Evolutionary conservation across 2,329 filamentous ascomycete genomes (phyloP).

Genomic region (Dothistroma pini): DNA sequence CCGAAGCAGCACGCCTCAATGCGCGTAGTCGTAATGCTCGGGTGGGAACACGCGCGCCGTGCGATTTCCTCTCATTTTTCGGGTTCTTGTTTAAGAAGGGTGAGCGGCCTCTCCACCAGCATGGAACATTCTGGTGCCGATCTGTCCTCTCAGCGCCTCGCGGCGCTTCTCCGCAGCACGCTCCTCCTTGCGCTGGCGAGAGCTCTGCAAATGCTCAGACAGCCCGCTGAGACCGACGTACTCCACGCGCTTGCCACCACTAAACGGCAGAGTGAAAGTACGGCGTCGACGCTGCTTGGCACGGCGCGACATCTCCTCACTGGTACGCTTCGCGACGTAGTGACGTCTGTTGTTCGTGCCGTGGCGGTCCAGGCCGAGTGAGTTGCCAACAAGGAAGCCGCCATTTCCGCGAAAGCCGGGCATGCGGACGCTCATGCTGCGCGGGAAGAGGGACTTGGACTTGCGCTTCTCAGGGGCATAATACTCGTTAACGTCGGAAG

Average conservation of each 20-base stretch:
- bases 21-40: too few species aligned
- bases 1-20: background rate
- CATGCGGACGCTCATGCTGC: slow-evolving; percentile 33
- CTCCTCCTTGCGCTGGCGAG: slow-evolving; percentile 43
- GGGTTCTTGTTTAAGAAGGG: background rate
- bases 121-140: slow-evolving; percentile 32
- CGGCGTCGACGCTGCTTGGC: slow-evolving; percentile 13
- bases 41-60: too few species aligned
- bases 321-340: slow-evolving; percentile 33
- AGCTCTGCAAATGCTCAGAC: slow-evolving; percentile 45
- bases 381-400: slow-evolving; percentile 53
- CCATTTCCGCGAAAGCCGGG: slow-evolving; percentile 41
- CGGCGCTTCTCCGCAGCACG: slow-evolving; percentile 50
- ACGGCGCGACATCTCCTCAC: slow-evolving; percentile 23
- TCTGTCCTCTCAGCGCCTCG: slow-evolving; percentile 52
- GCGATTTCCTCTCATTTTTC: too few species aligned
- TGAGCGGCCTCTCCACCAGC: background rate
- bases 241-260: slow-evolving; percentile 44
- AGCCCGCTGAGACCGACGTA: slow-evolving; percentile 51
- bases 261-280: slow-evolving; percentile 24
- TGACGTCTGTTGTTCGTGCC: slow-evolving; percentile 43
- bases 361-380: slow-evolving; percentile 52
- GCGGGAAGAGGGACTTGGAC: slow-evolving; percentile 22
- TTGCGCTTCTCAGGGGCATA: background rate
- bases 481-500: slow-evolving; percentile 37